Evolutionary conservation across 345 rosid genomes (phyloP).

Genomic region (Rhizophora apiculata): DNA sequence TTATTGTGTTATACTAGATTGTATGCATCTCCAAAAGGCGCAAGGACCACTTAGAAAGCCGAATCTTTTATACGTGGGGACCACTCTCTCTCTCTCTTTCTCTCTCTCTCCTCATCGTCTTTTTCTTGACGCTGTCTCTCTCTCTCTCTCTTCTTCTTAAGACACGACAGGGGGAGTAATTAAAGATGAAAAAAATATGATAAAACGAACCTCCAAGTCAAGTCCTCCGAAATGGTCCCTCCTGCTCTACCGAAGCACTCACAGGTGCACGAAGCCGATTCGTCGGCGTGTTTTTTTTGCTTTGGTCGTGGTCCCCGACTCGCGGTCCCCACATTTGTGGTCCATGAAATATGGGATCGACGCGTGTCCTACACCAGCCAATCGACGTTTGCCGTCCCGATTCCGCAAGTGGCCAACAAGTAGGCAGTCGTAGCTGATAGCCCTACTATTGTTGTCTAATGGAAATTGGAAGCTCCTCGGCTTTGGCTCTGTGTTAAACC

Average conservation of each 20-base stretch:
- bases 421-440: neutral
- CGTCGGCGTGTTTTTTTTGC: neutral
- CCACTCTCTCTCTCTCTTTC: too few relatives aligned
- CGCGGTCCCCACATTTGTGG: slow-evolving; percentile 16
- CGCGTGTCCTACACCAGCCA: slow-evolving; percentile 4
- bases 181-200: too few relatives aligned
- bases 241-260: neutral
- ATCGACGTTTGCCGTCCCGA: slow-evolving; percentile 8
- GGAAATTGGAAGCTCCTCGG: neutral
- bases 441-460: neutral
- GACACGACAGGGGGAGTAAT: slow-evolving; percentile 1
- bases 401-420: slow-evolving; percentile 12
- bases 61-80: too few relatives aligned
- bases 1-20: too few relatives aligned
- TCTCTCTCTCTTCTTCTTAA: too few relatives aligned
- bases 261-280: slow-evolving; percentile 3
- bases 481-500: neutral
- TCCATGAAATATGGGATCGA: slow-evolving; percentile 18
- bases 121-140: too few relatives aligned
- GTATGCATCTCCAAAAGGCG: too few relatives aligned
- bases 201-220: slow-evolving; percentile 8
- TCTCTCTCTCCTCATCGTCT: too few relatives aligned
- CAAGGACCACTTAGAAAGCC: too few relatives aligned
- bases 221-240: slow-evolving; percentile 8
- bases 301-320: neutral